A percentile compares a stretch with the other conserved stretches of the same genome.
Evolutionary conservation across 2,329 filamentous ascomycete genomes (phyloP).

Genomic region (Huntiella moniliformis): DNA sequence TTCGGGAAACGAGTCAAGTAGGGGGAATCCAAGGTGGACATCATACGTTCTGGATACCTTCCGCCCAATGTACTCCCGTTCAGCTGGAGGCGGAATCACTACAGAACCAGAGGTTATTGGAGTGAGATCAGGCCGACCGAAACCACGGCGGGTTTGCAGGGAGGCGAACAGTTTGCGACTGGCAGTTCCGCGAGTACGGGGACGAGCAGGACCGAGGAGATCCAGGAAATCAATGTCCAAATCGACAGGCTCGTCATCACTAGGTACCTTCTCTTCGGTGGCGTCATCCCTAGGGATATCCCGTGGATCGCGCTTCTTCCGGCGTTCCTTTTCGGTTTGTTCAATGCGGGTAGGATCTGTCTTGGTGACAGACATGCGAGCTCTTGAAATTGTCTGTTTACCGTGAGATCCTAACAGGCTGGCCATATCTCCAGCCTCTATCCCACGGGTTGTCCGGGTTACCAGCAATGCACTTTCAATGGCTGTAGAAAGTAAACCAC

Average conservation of each 20-base stretch:
- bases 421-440: slow-evolving; percentile 42
- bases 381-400: slow-evolving; percentile 59
- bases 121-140: not conserved
- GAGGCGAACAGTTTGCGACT: slow-evolving; percentile 2
- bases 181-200: slow-evolving; percentile 1
- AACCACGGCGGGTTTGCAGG: slow-evolving; percentile 5
- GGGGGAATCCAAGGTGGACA: slow-evolving; percentile 45
- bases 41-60: slow-evolving; percentile 22
- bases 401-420: slow-evolving; percentile 54
- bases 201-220: slow-evolving; percentile 4
- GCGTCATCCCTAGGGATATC: not conserved
- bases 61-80: slow-evolving; percentile 5
- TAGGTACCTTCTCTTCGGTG: slow-evolving; percentile 12
- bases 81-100: not conserved
- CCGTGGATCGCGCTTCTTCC: not conserved
- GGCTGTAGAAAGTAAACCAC: slow-evolving; percentile 56
- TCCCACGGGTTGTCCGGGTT: slow-evolving; percentile 21
- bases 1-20: slow-evolving; percentile 66
- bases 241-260: slow-evolving; percentile 14
- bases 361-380: slow-evolving; percentile 42
- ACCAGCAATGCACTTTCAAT: slow-evolving; percentile 54
- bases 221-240: slow-evolving; percentile 14
- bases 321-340: not conserved
- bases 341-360: not conserved
- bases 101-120: not conserved